These are phyloP conservation scores for Zizania palustris DNA, from an alignment of 202 grass and related monocot species.

Conservation along the genomic window DNA sequence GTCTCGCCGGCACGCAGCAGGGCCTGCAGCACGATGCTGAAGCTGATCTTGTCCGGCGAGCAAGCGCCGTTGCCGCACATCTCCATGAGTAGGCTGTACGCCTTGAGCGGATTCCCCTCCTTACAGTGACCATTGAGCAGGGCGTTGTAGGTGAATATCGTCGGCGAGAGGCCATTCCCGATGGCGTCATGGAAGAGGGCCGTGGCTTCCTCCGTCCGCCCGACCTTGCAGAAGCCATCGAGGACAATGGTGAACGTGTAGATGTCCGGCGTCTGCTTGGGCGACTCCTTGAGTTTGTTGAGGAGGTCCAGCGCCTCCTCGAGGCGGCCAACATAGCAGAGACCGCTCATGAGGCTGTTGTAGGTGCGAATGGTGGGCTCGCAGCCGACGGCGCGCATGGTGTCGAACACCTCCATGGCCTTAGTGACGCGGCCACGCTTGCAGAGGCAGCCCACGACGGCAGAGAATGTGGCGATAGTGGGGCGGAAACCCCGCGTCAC, in stretches of 20 bases:
- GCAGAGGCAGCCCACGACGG: conserved; percentile 73
- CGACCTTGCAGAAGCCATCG: conserved; percentile 83
- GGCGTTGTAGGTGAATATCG: conserved; percentile 77
- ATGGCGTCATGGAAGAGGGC: conserved; percentile 59
- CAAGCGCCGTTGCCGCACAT: conserved; percentile 55
- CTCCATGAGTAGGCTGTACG: conserved; percentile 65
- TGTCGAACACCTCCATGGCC: conserved; percentile 69
- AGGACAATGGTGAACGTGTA: conserved; percentile 78
- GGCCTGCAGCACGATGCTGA: conserved; percentile 65
- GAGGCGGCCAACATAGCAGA: conserved; percentile 87
- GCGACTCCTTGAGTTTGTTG: conserved; percentile 64
- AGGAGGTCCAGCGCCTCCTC: conserved; percentile 74
- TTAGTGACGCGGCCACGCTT: conserved; percentile 68
- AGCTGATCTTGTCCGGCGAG: conserved; percentile 67
- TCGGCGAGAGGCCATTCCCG: conserved; percentile 54
- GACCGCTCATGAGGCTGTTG: conserved; percentile 70
- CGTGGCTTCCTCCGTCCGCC: conserved; percentile 58
- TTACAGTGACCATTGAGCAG: conserved; percentile 84
- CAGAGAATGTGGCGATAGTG: conserved; percentile 53
- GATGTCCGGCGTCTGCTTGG: conserved; percentile 60
- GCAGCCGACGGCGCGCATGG: conserved; percentile 58
- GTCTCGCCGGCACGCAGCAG: conserved; percentile 60
- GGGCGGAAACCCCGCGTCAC: conserved; percentile 56
- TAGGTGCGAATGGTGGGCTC: conserved; percentile 76
- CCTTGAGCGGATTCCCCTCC: conserved; percentile 60